Conservation (phyloP, 768 basidiomycete genomes). For the Phylloporus arenicola region DNA sequence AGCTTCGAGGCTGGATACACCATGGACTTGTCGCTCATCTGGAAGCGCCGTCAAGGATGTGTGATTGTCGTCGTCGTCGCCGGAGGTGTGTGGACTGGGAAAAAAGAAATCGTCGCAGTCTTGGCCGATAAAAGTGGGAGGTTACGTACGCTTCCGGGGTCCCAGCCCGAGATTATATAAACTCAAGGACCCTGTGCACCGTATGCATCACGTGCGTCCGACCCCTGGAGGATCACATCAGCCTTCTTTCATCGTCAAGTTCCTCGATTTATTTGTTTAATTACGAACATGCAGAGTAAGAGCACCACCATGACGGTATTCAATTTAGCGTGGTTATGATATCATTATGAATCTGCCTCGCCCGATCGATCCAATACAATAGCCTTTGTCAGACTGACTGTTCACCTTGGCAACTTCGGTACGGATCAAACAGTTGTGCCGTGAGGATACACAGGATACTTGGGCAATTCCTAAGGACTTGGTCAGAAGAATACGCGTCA, state of each 20-base stretch:
- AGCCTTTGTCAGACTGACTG: background rate
- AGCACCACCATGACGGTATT: background rate
- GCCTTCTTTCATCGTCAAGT: background rate
- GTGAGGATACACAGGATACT: no score
- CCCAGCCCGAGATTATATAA: conserved; percentile 18
- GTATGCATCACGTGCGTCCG: conserved; percentile 10
- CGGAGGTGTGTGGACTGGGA: conserved; percentile 10
- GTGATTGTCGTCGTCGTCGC: conserved; percentile 11
- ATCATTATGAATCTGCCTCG: background rate
- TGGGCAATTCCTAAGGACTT: background rate
- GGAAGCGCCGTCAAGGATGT: conserved; percentile 10
- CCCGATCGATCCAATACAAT: background rate
- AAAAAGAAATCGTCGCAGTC: conserved; percentile 19
- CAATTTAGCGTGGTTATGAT: background rate
- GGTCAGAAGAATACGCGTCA: conserved; percentile 5
- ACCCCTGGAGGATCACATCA: background rate
- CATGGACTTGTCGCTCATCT: conserved; percentile 23
- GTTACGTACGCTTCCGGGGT: conserved; percentile 23
- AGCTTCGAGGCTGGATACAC: conserved; percentile 64
- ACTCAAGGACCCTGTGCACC: conserved; percentile 10
- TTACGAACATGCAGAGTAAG: background rate
- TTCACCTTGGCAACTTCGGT: background rate
- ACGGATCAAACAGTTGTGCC: background rate
- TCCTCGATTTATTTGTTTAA: background rate
- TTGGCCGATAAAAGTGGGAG: conserved; percentile 17